A percentile compares a stretch with the other conserved stretches of the same genome.
These are phyloP conservation scores for Pestalotiopsis sp. DNA, from an alignment of 2,329 filamentous ascomycete species.

Conservation along the genomic window DNA sequence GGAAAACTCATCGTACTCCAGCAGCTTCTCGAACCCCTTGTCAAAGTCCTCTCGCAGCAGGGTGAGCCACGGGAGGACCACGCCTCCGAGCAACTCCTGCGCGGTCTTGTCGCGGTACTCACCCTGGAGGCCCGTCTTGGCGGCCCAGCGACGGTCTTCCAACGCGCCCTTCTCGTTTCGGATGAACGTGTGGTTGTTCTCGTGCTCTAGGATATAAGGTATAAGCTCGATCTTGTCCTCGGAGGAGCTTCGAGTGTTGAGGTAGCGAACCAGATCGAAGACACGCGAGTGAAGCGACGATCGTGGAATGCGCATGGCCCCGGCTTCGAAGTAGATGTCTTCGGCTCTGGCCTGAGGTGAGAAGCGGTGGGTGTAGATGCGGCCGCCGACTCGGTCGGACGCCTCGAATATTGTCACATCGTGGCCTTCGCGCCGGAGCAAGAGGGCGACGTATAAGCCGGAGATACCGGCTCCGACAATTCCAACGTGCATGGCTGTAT, in stretches of 20 bases:
- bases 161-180: background rate
- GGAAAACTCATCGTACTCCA: slow-evolving; percentile 17
- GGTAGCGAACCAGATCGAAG: slow-evolving; percentile 15
- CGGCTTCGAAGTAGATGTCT: slow-evolving; percentile 18
- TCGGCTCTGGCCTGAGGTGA: slow-evolving; percentile 10
- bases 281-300: slow-evolving; percentile 13
- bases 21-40: slow-evolving; percentile 12
- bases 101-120: slow-evolving; percentile 13
- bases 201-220: slow-evolving; percentile 16
- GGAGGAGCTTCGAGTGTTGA: slow-evolving; percentile 13
- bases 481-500: slow-evolving; percentile 15
- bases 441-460: slow-evolving; percentile 15
- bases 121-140: slow-evolving; percentile 5
- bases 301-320: slow-evolving; percentile 14
- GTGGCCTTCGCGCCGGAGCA: slow-evolving; percentile 18
- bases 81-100: slow-evolving; percentile 10
- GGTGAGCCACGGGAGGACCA: slow-evolving; percentile 13
- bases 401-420: slow-evolving; percentile 17
- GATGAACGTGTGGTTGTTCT: slow-evolving; percentile 12
- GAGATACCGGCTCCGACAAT: slow-evolving; percentile 19
- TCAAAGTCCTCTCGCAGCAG: slow-evolving; percentile 17
- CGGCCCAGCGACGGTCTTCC: background rate
- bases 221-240: slow-evolving; percentile 17
- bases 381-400: slow-evolving; percentile 13
- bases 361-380: slow-evolving; percentile 14